Conservation (phyloP, 495 filamentous ascomycete species). For the Geoglossum glabrum region DNA sequence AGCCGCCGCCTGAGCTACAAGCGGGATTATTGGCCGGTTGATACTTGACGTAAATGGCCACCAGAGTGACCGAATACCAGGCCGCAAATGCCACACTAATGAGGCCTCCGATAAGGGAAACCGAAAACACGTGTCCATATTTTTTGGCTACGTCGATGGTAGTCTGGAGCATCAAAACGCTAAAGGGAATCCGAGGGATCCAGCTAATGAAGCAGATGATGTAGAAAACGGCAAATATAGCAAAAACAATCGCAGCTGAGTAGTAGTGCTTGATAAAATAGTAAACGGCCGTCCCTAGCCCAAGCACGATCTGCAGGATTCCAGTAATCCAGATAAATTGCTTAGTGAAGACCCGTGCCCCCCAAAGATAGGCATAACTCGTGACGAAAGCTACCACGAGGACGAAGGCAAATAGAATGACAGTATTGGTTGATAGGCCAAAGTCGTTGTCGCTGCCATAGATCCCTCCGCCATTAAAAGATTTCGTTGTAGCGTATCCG, state of each 20-base stretch:
- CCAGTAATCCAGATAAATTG: slow-evolving; percentile 78
- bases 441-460: slow-evolving; percentile 46
- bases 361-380: slow-evolving; percentile 54
- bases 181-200: slow-evolving; percentile 77
- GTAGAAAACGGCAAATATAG: slow-evolving; percentile 60
- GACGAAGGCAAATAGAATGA: slow-evolving; percentile 65
- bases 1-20: slow-evolving; percentile 44
- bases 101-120: slow-evolving; percentile 62
- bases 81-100: slow-evolving; percentile 51
- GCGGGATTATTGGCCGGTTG: slow-evolving; percentile 48
- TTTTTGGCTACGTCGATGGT: slow-evolving; percentile 66
- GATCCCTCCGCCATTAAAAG: slow-evolving; percentile 53
- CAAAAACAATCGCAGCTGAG: slow-evolving; percentile 68
- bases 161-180: slow-evolving; percentile 73
- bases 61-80: slow-evolving; percentile 39
- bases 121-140: slow-evolving; percentile 71
- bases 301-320: slow-evolving; percentile 45
- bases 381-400: slow-evolving; percentile 50
- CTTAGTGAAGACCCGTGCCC: slow-evolving; percentile 67
- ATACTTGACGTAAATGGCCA: slow-evolving; percentile 61
- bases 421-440: slow-evolving; percentile 60
- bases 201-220: slow-evolving; percentile 65
- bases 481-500: slow-evolving; percentile 47
- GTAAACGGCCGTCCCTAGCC: slow-evolving; percentile 46
- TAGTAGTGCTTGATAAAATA: slow-evolving; percentile 49